phyloP scores from a whole-genome alignment of 2,329 filamentous ascomycete genomes.

The Chrysoporthe deuterocubensis region DNA sequence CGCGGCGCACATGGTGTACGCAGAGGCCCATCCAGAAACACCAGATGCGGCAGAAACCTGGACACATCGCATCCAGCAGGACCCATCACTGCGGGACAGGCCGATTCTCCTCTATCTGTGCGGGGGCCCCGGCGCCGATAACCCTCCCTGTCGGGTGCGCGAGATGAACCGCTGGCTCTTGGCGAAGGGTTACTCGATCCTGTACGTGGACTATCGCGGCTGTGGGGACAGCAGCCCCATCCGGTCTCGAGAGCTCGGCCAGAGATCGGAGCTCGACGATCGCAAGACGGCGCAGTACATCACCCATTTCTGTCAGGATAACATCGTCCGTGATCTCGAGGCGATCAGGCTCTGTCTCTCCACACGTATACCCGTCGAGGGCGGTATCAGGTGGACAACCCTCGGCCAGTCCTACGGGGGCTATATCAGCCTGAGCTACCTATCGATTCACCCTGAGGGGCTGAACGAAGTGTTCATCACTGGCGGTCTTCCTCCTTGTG shows the following conservation, averaged over 20 bases:
- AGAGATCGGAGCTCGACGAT: constrained; percentile 53
- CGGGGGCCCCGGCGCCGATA: constrained; percentile 69
- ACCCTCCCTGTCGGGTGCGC: constrained; percentile 30
- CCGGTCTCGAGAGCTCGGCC: constrained; percentile 57
- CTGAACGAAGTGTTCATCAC: constrained; percentile 67
- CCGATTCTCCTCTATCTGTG: constrained; percentile 60
- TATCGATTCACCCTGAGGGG: constrained; percentile 67
- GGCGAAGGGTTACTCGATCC: constrained; percentile 67
- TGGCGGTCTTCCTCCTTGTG: constrained; percentile 70
- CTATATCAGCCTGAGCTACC: constrained; percentile 71
- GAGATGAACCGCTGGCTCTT: constrained; percentile 62
- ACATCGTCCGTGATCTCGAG: constrained; percentile 74
- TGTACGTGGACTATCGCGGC: constrained; percentile 74
- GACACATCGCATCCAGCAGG: neutral
- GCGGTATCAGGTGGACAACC: constrained; percentile 63
- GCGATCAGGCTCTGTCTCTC: constrained; percentile 64
- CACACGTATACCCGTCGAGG: neutral
- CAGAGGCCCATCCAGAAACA: neutral
- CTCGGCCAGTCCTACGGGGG: constrained; percentile 77
- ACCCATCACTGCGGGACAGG: neutral
- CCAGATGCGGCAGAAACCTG: neutral
- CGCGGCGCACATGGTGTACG: constrained; percentile 17
- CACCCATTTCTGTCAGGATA: constrained; percentile 71
- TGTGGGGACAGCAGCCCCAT: constrained; percentile 70
- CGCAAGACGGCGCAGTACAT: constrained; percentile 66